Evolutionary conservation across 2,329 filamentous ascomycete species (phyloP).

Genomic region (Aspergillus ruber): DNA sequence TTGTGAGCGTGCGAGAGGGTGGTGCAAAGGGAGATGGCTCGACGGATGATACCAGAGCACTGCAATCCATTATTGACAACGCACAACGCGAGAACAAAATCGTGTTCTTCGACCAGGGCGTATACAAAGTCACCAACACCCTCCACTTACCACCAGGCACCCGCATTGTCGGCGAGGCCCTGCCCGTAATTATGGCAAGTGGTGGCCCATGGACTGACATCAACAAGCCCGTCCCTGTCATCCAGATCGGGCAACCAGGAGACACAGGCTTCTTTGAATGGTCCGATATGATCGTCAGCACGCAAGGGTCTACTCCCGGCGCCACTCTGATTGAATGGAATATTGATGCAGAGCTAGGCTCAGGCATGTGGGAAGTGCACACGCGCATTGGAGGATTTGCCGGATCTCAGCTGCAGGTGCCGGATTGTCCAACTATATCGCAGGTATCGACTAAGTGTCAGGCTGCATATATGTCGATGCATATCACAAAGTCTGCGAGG

Average conservation of each 20-base stretch:
- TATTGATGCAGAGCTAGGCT: conserved; percentile 44
- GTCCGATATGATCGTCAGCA: conserved; percentile 66
- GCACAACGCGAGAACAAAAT: conserved; percentile 46
- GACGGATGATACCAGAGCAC: conserved; percentile 54
- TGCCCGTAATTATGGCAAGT: conserved; percentile 50
- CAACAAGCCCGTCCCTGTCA: conserved; percentile 55
- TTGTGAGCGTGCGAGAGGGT: conserved; percentile 40
- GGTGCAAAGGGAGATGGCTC: conserved; percentile 48
- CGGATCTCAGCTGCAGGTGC: conserved; percentile 41
- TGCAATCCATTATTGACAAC: conserved; percentile 51
- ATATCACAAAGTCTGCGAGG: conserved; percentile 27
- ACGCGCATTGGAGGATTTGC: conserved; percentile 47
- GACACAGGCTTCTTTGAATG: conserved; percentile 62
- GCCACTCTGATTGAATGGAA: conserved; percentile 71
- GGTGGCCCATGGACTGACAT: conserved; percentile 53
- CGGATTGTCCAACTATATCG: conserved; percentile 39
- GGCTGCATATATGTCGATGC: conserved; percentile 33
- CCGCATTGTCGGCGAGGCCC: conserved; percentile 51
- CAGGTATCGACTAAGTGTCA: conserved; percentile 28
- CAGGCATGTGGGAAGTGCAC: conserved; percentile 54
- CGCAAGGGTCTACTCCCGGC: conserved; percentile 59
- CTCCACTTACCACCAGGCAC: conserved; percentile 45
- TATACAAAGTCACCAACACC: conserved; percentile 46
- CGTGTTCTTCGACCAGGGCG: conserved; percentile 52
- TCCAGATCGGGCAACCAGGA: conserved; percentile 60